Conservation (phyloP, 192 early-diverging fungal genomes). For the Lunasporangiospora selenospora region DNA sequence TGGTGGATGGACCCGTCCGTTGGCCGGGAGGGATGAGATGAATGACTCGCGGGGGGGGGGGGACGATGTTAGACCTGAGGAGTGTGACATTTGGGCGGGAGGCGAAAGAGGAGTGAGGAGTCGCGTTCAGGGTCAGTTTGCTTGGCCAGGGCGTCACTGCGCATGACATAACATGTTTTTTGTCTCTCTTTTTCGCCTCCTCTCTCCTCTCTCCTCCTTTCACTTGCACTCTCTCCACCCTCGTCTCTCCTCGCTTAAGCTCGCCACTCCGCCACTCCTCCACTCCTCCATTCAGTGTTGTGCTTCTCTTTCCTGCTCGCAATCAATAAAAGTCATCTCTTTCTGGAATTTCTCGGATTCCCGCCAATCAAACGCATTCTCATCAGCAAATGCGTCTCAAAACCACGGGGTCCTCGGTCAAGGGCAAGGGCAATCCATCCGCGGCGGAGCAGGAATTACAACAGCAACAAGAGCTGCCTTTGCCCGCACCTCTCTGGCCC, state of each 20-base stretch:
- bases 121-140: too few relatives aligned
- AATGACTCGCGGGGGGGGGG: too few relatives aligned
- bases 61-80: too few relatives aligned
- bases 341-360: neutral
- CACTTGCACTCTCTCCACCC: neutral
- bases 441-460: neutral
- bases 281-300: too few relatives aligned
- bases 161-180: too few relatives aligned
- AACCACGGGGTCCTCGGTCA: neutral
- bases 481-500: slow-evolving; percentile 20
- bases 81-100: too few relatives aligned
- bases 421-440: neutral
- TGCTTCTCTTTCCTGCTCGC: neutral
- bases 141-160: neutral
- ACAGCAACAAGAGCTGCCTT: neutral
- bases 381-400: neutral
- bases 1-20: too few relatives aligned
- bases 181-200: neutral
- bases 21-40: too few relatives aligned
- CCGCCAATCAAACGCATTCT: neutral
- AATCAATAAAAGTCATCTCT: slow-evolving; percentile 2
- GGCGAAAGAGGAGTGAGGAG: too few relatives aligned
- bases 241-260: slow-evolving; percentile 1
- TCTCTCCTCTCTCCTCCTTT: too few relatives aligned
- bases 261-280: too few relatives aligned